These are phyloP conservation scores for Cordyceps militaris DNA, from an alignment of 2,329 filamentous ascomycete genomes.

Conservation along the genomic window DNA sequence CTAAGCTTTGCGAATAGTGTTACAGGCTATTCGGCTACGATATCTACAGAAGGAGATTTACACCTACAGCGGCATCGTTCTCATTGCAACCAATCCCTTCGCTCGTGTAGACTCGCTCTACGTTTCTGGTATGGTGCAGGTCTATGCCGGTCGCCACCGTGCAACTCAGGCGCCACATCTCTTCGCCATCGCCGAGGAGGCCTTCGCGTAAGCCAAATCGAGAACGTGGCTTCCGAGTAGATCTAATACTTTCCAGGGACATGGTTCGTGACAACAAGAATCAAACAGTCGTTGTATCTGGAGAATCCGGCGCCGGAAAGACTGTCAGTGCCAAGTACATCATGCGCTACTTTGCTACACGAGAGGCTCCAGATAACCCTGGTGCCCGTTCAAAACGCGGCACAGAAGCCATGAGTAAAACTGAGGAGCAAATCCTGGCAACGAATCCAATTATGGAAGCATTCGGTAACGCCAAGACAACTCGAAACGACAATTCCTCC, in stretches of 20 bases:
- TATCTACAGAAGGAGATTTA: conserved; percentile 99
- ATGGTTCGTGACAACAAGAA: conserved; percentile 96
- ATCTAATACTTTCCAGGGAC: conserved; percentile 57
- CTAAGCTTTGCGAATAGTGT: conserved; percentile 48
- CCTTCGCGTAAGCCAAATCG: conserved; percentile 69
- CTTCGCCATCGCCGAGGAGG: conserved; percentile 97
- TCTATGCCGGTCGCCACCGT: conserved; percentile 94
- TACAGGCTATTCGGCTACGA: conserved; percentile 94
- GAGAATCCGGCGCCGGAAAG: conserved; percentile 97
- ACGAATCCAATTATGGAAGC: conserved; percentile 99
- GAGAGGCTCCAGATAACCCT: conserved; percentile 86
- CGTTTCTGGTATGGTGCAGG: conserved; percentile 98
- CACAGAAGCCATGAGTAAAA: conserved; percentile 84
- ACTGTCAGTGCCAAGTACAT: conserved; percentile 99
- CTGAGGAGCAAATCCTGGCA: conserved; percentile 94
- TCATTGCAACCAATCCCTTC: conserved; percentile 98
- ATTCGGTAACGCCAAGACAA: conserved; percentile 99
- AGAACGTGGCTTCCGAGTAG: not conserved
- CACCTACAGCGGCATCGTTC: conserved; percentile 96
- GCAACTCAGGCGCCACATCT: conserved; percentile 95
- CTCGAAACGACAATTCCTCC: conserved; percentile 97
- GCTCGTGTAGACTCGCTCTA: conserved; percentile 96
- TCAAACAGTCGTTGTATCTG: conserved; percentile 98
- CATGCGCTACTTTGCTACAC: conserved; percentile 98
- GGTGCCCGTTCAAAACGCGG: conserved; percentile 69